Evolutionary conservation across 345 rosid genomes (phyloP), one percentile per base, ranked within the genome.

Genomic region (Salix udensis): DNA sequence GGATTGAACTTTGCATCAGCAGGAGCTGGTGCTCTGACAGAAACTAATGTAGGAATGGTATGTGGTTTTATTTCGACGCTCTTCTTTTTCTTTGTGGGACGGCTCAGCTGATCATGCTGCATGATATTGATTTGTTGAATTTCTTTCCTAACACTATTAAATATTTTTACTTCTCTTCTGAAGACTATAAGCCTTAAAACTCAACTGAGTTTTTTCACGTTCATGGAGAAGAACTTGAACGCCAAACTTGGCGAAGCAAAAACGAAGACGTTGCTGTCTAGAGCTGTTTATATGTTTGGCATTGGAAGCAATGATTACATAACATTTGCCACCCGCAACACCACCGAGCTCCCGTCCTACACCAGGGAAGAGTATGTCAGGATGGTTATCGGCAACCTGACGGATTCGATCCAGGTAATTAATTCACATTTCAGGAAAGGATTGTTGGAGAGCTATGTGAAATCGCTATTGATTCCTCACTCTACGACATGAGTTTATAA

Each of bases 171-270:
- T 21, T 34, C 39, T 4, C 24, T 70, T 76, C 67, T 5, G 0
- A 71, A 87, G 90, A 88, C 84, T 36, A 83, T 86, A 81, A 71
- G 73, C 75, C 86, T 87, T 39, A 44, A 62, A 40, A 79, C 82
- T 23, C 90, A 83, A 44, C 18, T 84, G 23, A 77, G 71, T 31
- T 69, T 84, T 23, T 84, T 87, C 79, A 84, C 75, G 69, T 55
- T 78, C 0, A 79, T 79, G 70, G 77, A 36, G 36, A 76, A 78
- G 26, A 53, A 26, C 3, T 52, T 85, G 77, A 80, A 40, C 44
- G 76, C 67, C 72, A 81, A 72, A 82, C 68, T 64, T 81, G 88
- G 90, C 37, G 73, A 82, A 64, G 62, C 65, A 5, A 73, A 73
- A 62, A 72, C 83, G n/a, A 78, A 80, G 79, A 48, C 18, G 23